Conservation (phyloP, 352 stramenopile species). For the Globisporangium radiosum region DNA sequence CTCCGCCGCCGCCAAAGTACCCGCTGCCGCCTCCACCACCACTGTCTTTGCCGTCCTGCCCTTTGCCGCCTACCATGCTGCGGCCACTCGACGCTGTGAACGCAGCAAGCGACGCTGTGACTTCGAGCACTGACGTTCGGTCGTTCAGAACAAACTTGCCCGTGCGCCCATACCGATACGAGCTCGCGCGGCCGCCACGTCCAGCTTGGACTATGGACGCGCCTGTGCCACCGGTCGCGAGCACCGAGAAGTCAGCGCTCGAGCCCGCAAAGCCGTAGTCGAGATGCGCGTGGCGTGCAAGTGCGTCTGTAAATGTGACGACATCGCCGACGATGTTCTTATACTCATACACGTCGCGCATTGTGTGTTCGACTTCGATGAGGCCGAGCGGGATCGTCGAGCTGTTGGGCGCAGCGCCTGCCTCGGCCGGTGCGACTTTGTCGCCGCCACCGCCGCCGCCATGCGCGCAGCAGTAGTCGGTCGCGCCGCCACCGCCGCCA, state of each 20-base stretch:
- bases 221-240: constrained; percentile 46
- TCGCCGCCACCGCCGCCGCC: constrained; percentile 55
- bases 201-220: constrained; percentile 22
- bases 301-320: constrained; percentile 34
- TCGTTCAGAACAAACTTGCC: constrained; percentile 31
- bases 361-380: constrained; percentile 13
- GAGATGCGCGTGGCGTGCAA: constrained; percentile 39
- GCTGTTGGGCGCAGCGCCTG: constrained; percentile 34
- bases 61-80: constrained; percentile 36
- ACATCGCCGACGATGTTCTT: constrained; percentile 39
- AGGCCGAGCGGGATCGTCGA: constrained; percentile 16
- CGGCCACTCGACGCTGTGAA: constrained; percentile 34
- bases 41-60: constrained; percentile 66
- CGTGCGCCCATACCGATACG: constrained; percentile 33
- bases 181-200: constrained; percentile 31
- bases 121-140: constrained; percentile 25
- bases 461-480: constrained; percentile 73
- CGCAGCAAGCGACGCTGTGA: constrained; percentile 18
- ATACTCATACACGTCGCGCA: constrained; percentile 56
- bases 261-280: constrained; percentile 44
- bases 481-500: constrained; percentile 60
- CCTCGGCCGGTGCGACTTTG: constrained; percentile 20
- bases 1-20: constrained; percentile 68
- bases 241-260: constrained; percentile 37
- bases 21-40: constrained; percentile 74